These are phyloP conservation scores for Zasmidium angulare DNA, from an alignment of 2,329 filamentous ascomycete genomes.

Conservation along the genomic window DNA sequence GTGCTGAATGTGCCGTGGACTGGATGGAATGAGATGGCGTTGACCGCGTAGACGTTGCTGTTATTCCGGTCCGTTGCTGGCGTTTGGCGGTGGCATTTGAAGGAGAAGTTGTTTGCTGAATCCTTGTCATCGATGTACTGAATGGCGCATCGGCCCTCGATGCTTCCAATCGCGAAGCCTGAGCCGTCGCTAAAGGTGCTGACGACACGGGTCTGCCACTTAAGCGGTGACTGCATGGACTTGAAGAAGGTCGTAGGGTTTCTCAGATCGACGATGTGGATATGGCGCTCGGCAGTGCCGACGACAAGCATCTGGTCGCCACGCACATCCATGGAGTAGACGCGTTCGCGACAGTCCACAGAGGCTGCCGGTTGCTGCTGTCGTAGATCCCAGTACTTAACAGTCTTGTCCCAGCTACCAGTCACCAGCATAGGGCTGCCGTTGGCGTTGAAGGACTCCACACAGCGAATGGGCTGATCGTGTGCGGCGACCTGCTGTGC, in stretches of 20 bases:
- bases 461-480: slow-evolving; percentile 76
- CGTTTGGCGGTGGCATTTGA: slow-evolving; percentile 94
- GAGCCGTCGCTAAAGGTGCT: slow-evolving; percentile 91
- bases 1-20: slow-evolving; percentile 98
- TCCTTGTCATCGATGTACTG: slow-evolving; percentile 99
- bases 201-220: slow-evolving; percentile 96
- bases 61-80: slow-evolving; percentile 62
- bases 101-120: slow-evolving; percentile 81
- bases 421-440: slow-evolving; percentile 82
- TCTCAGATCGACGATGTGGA: slow-evolving; percentile 90
- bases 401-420: slow-evolving; percentile 86
- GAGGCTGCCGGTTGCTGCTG: slow-evolving; percentile 64
- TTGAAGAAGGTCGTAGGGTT: slow-evolving; percentile 93
- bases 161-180: slow-evolving; percentile 92
- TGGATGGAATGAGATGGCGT: slow-evolving; percentile 97
- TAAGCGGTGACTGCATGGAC: slow-evolving; percentile 89
- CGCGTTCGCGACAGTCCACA: slow-evolving; percentile 69
- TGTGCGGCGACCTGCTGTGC: slow-evolving; percentile 73
- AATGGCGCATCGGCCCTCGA: slow-evolving; percentile 95
- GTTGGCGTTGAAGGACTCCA: slow-evolving; percentile 62
- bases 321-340: slow-evolving; percentile 91
- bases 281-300: slow-evolving; percentile 91
- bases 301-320: slow-evolving; percentile 74
- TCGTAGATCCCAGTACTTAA: slow-evolving; percentile 86
- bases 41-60: slow-evolving; percentile 90